Conservation (phyloP, 179 eudicot genomes). For the Beta lomatogona region DNA sequence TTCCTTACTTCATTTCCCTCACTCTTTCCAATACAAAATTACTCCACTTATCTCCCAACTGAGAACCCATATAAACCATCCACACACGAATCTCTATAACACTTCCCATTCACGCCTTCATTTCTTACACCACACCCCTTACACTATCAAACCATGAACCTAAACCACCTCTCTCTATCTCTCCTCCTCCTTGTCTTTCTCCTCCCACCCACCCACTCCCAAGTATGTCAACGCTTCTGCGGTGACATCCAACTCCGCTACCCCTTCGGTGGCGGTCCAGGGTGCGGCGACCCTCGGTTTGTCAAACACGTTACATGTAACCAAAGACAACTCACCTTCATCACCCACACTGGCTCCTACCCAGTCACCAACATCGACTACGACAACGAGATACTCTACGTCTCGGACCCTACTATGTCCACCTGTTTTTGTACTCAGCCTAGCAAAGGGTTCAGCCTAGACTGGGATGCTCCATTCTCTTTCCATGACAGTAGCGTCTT, state of each 20-base stretch:
- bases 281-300: conserved; percentile 87
- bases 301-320: conserved; percentile 55
- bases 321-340: conserved; percentile 59
- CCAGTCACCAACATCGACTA: conserved; percentile 74
- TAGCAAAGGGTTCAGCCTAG: conserved; percentile 78
- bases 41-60: neutral
- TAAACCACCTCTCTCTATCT: conserved; percentile 17
- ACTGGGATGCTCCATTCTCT: conserved; percentile 83
- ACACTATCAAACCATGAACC: conserved; percentile 25
- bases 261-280: conserved; percentile 79
- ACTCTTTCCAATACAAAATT: conserved; percentile 13
- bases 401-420: conserved; percentile 81
- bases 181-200: conserved; percentile 34
- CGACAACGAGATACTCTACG: conserved; percentile 48
- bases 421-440: conserved; percentile 70
- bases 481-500: conserved; percentile 62
- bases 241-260: conserved; percentile 65
- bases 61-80: conserved; percentile 5
- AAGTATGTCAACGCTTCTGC: conserved; percentile 68
- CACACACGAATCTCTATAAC: neutral
- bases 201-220: conserved; percentile 42
- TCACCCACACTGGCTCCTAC: conserved; percentile 75
- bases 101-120: conserved; percentile 9
- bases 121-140: neutral
- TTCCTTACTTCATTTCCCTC: conserved; percentile 12